These are phyloP conservation scores for Phallus indusiatus DNA, from an alignment of 768 basidiomycete genomes.

Conservation along the genomic window DNA sequence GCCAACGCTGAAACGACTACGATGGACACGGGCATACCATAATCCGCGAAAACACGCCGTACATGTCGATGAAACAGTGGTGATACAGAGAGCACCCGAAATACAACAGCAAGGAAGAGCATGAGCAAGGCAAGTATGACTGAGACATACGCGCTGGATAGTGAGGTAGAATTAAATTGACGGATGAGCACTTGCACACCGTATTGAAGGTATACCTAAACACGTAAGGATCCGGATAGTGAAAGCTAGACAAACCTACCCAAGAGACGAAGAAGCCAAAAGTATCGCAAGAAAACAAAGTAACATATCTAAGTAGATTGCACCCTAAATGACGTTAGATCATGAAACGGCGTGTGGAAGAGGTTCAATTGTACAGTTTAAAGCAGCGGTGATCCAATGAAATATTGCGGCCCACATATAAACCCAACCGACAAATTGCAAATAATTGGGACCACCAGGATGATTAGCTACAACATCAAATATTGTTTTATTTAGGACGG, in stretches of 20 bases:
- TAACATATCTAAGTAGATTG: constrained; percentile 79
- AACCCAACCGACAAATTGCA: constrained; percentile 87
- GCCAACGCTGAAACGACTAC: constrained; percentile 68
- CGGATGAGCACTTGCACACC: constrained; percentile 77
- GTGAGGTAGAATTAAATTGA: constrained; percentile 40
- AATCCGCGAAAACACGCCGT: constrained; percentile 71
- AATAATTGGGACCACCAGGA: constrained; percentile 57
- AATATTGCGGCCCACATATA: constrained; percentile 64
- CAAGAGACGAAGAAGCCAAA: constrained; percentile 91
- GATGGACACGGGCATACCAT: constrained; percentile 86
- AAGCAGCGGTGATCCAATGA: constrained; percentile 62
- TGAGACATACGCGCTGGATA: constrained; percentile 46
- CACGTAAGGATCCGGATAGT: not conserved
- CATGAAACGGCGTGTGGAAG: not conserved
- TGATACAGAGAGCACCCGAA: constrained; percentile 54
- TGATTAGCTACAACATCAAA: constrained; percentile 59
- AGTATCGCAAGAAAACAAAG: constrained; percentile 83
- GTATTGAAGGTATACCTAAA: constrained; percentile 65
- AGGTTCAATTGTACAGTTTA: constrained; percentile 51
- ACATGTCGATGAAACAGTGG: constrained; percentile 64
- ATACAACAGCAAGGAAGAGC: constrained; percentile 65
- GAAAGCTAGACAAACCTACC: constrained; percentile 25
- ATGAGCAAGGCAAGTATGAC: constrained; percentile 73
- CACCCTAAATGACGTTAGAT: constrained; percentile 43
- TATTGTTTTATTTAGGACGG: constrained; percentile 87